Base-by-base conservation (phyloP, 1,284 basidiomycete genomes). In the Trichosporon coremiiforme region DNA sequence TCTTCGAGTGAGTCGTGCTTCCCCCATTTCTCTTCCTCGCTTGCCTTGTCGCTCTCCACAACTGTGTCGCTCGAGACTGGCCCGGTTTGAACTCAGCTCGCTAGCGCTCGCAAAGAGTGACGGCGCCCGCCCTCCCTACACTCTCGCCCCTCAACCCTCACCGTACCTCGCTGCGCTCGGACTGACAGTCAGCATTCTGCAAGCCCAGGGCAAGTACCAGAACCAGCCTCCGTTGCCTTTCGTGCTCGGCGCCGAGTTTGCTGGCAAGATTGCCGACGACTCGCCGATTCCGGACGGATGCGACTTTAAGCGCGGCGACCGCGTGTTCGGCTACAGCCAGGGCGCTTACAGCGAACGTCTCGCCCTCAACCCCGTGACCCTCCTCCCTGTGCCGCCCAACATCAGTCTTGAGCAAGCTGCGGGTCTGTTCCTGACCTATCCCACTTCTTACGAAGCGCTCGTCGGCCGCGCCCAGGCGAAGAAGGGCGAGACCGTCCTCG, bases 201-300 rank as follows among this genome's bases (percentile, higher is more conserved):
- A 94, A 85, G 85, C 90, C 0, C 91, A 94, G 84, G 94, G 94
- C 66, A 94, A 91, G 85, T 91, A 95, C 80, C 94, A 97, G 81
- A 85, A 79, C 70, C 90, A 94, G 78, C 93, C 92, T 0, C 88
- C 91, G 0, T 86, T 93, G 66, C 94, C 94, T 0, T 96, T 94
- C 84, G 86, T 89, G 9, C 87, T 94, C 7, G 93, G 93, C 22
- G 87, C 89, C 71, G 94, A 99, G 82, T 92, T 98, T 29, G 89
- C 94, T 2, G 95, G 95, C 0, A 87, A 85, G 70, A 89, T 98
- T 74, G 86, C 91, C 7, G 74, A 81, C 12, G 83, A 88, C 75
- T 93, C 91, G 15, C 92, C 90, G 15, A 90, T 97, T 35, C 95
- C 95, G 1, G 81, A 87, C 38, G 92, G 89, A 2, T 96, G 93